Conservation (phyloP, 164 flowering plant genomes). For the Vitis riparia region DNA sequence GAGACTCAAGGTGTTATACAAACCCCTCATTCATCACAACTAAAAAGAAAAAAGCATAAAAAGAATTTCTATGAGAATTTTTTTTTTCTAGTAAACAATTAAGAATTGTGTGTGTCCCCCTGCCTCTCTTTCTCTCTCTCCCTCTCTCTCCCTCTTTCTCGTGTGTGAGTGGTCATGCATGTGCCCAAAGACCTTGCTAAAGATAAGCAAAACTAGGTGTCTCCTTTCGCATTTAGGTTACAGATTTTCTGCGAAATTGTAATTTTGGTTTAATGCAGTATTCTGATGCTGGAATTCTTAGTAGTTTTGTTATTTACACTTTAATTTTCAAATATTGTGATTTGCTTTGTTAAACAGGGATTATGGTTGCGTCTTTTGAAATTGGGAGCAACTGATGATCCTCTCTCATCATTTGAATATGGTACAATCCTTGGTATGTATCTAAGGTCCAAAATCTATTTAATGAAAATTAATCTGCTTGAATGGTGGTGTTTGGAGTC, state of each 20-base stretch:
- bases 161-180: too few species aligned
- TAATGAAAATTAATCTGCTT: slow-evolving; percentile 10
- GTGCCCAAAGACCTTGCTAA: too few species aligned
- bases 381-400: slow-evolving; percentile 96
- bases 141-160: too few species aligned
- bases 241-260: not conserved
- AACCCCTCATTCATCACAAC: too few species aligned
- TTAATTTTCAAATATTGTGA: not conserved
- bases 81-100: too few species aligned
- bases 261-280: not conserved
- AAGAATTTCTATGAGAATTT: too few species aligned
- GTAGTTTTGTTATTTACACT: not conserved
- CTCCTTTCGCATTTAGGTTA: not conserved
- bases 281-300: slow-evolving; percentile 2
- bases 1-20: too few species aligned
- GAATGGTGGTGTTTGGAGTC: not conserved
- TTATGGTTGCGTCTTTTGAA: slow-evolving; percentile 94
- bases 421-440: slow-evolving; percentile 93
- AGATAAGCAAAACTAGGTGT: too few species aligned
- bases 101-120: too few species aligned
- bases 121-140: too few species aligned
- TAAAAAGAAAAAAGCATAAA: too few species aligned
- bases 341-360: slow-evolving; percentile 48
- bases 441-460: slow-evolving; percentile 3
- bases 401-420: slow-evolving; percentile 97